Evolutionary conservation across 1,284 basidiomycete genomes (phyloP).

Genomic region (Sporisorium scitamineum): DNA sequence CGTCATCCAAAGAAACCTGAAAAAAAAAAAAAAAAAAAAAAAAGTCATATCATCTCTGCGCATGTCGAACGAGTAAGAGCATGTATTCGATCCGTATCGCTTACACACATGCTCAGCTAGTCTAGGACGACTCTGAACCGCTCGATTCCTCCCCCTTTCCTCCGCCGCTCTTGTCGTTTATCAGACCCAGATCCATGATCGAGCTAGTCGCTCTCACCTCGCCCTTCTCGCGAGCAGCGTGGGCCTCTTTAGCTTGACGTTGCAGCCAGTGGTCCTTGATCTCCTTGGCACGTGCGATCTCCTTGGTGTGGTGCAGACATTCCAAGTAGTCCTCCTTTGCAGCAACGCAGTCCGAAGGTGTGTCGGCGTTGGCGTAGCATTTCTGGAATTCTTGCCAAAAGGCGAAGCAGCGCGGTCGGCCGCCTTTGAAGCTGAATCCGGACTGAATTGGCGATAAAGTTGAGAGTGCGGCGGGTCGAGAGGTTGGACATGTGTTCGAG

Average conservation of each 20-base stretch:
- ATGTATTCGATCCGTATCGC: no score
- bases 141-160: background rate
- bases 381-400: constrained; percentile 84
- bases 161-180: constrained; percentile 27
- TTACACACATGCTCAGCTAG: no score
- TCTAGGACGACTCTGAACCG: constrained; percentile 1
- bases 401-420: constrained; percentile 87
- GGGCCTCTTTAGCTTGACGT: constrained; percentile 55
- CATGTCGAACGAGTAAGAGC: no score
- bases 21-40: no score
- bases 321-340: constrained; percentile 91
- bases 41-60: no score
- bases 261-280: constrained; percentile 63
- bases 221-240: constrained; percentile 55
- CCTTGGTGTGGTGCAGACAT: constrained; percentile 90
- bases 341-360: constrained; percentile 78
- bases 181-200: constrained; percentile 57
- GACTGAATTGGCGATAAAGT: constrained; percentile 68
- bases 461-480: background rate
- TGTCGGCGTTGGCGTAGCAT: constrained; percentile 88
- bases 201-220: constrained; percentile 58
- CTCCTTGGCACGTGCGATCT: constrained; percentile 70
- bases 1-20: no score
- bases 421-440: constrained; percentile 78
- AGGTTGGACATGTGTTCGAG: background rate